A percentile compares a stretch with the other conserved stretches of the same genome.
phyloP scores from a whole-genome alignment of 352 stramenopile species.

The Pseudoperonospora humuli region DNA sequence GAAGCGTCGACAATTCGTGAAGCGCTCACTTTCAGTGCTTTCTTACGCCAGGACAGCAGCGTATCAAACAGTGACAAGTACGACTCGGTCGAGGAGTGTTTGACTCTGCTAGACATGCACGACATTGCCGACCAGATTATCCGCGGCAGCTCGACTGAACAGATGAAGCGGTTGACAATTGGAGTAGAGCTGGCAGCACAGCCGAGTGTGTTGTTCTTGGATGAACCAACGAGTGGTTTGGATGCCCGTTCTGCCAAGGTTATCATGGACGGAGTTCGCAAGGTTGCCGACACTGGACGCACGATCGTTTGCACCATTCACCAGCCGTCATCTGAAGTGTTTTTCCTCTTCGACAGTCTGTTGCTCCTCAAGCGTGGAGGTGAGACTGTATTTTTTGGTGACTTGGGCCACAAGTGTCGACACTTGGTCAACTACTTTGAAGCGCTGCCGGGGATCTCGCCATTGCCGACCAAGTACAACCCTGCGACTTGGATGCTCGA shows the following conservation, averaged over 20 bases:
- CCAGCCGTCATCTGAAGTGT: constrained; percentile 78
- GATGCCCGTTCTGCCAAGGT: not conserved
- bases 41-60: constrained; percentile 1
- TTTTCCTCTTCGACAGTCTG: constrained; percentile 79
- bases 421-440: constrained; percentile 29
- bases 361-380: constrained; percentile 30
- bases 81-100: not conserved
- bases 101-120: not conserved
- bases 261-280: constrained; percentile 58
- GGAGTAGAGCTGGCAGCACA: constrained; percentile 1
- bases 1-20: not conserved
- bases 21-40: constrained; percentile 1
- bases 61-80: not conserved
- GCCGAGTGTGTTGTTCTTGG: constrained; percentile 1
- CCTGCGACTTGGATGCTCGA: constrained; percentile 59
- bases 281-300: constrained; percentile 57
- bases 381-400: constrained; percentile 41
- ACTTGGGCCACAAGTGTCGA: constrained; percentile 28
- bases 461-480: constrained; percentile 27
- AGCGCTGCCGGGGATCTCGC: constrained; percentile 15
- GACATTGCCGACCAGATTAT: not conserved
- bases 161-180: constrained; percentile 2
- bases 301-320: constrained; percentile 65
- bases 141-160: not conserved
- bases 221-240: constrained; percentile 2